Conservation (phyloP, 2,329 filamentous ascomycete genomes). For the Alternaria rosae region DNA sequence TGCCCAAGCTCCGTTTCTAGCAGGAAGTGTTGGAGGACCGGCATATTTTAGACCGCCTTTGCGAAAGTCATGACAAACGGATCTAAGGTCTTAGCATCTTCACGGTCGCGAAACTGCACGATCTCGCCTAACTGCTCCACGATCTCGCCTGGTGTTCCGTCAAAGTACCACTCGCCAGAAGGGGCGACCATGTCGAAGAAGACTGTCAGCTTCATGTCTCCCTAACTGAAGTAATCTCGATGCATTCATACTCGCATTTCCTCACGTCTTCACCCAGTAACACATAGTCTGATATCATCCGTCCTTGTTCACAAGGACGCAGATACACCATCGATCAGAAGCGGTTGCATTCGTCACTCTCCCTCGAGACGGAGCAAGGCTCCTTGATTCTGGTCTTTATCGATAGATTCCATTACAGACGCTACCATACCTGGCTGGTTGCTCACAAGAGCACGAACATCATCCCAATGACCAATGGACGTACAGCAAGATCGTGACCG, state of each 20-base stretch:
- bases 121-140: neutral
- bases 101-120: slow-evolving; percentile 12
- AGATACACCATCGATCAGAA: neutral
- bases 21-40: slow-evolving; percentile 6
- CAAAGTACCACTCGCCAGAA: slow-evolving; percentile 16
- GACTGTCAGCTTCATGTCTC: slow-evolving; percentile 2
- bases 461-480: no score
- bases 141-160: slow-evolving; percentile 3
- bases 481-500: no score
- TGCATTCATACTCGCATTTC: neutral
- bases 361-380: no score
- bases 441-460: no score
- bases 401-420: no score
- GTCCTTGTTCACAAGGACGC: neutral
- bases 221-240: neutral
- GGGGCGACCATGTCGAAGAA: slow-evolving; percentile 6
- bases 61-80: slow-evolving; percentile 23
- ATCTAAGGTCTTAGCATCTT: slow-evolving; percentile 13
- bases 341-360: neutral
- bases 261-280: neutral
- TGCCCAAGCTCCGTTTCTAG: neutral
- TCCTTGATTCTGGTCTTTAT: no score
- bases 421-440: no score
- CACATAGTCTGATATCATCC: neutral
- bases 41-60: slow-evolving; percentile 21